Evolutionary conservation across 345 rosid species (phyloP).

Genomic region (Punica granatum): DNA sequence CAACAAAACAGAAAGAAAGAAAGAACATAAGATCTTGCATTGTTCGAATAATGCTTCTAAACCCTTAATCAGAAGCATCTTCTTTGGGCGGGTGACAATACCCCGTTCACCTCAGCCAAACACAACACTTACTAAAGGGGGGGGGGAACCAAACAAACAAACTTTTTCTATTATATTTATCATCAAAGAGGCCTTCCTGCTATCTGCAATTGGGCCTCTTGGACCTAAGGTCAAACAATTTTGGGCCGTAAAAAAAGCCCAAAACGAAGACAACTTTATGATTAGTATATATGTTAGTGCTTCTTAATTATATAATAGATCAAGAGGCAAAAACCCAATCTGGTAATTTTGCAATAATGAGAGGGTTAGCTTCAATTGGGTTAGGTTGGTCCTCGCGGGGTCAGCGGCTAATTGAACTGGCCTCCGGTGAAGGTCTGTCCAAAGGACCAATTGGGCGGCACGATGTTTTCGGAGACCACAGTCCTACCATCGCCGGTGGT

Average conservation of each 20-base stretch:
- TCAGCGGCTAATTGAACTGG: conserved; percentile 25
- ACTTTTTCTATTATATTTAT: background rate
- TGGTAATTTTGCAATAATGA: background rate
- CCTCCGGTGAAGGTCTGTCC: conserved; percentile 48
- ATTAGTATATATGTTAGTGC: too few species aligned
- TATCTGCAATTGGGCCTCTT: background rate
- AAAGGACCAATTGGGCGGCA: conserved; percentile 45
- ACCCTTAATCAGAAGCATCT: conserved; percentile 3
- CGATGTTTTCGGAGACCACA: conserved; percentile 26
- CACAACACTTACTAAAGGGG: too few species aligned
- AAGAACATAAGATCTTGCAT: background rate
- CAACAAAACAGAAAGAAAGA: background rate
- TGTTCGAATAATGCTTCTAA: background rate
- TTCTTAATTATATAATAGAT: background rate
- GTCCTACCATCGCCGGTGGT: conserved; percentile 47
- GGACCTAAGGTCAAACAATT: background rate
- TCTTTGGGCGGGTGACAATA: conserved; percentile 18
- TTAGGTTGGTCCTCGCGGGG: background rate
- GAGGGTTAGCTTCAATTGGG: background rate
- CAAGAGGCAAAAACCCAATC: background rate
- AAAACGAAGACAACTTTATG: background rate
- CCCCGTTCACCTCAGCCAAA: conserved; percentile 21
- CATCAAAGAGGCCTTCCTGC: background rate
- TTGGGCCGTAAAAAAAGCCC: background rate
- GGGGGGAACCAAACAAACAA: too few species aligned